Base-by-base conservation (phyloP, 2,329 filamentous ascomycete genomes). In the Cladosporium colombiae region DNA sequence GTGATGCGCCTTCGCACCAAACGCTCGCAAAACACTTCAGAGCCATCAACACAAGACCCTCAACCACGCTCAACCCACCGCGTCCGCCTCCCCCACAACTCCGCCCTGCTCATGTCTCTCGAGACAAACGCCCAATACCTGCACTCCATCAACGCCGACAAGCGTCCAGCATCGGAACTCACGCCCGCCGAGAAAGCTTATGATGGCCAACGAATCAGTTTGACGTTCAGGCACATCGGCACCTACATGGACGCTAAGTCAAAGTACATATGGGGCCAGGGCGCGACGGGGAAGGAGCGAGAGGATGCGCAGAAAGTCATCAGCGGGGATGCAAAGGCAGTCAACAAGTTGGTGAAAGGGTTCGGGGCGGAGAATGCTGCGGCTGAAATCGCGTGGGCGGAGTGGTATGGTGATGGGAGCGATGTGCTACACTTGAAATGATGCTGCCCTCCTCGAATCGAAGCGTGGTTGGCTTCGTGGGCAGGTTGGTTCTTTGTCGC, bases 1-100 rank as follows among this genome's bases (percentile, higher is more conserved):
- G 93, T 88, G 2, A 97, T 98, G 93, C 85, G 91, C 0, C 86
- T 99, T 40, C 88, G 95, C 61, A 94, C 90, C 13, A 97, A 96
- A 80, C 90, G 90, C 68, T 75, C 70, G 10, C 65, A 33, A 67
- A 10, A 49, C 63, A 16, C 53, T 5, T 6, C 35, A n/a, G 23
- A 40, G 16, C 5, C 37, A 21, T 21, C 37, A n/a, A 11, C 59
- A 18, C 33, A 27, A 31, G 49, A 50, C 16, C 25, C 23, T n/a
- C 60, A 40, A 16, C 53, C 62, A 65, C 84, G 90, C 35, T 81
- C 83, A 56, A 86, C 85, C 0, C 86, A 91, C 71, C 89, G 91
- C 59, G 86, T 93, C 2, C 83, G 82, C 1, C 83, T 99, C 67
- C 91, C 93, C 1, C 93, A 98, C 76, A 96, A 96, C 76, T 96